Percentiles rank a stretch among this genome's conserved stretches.
These are phyloP conservation scores for Trypanosoma caninum DNA, from an alignment of 208 protist genomes.

Conservation along the genomic window DNA sequence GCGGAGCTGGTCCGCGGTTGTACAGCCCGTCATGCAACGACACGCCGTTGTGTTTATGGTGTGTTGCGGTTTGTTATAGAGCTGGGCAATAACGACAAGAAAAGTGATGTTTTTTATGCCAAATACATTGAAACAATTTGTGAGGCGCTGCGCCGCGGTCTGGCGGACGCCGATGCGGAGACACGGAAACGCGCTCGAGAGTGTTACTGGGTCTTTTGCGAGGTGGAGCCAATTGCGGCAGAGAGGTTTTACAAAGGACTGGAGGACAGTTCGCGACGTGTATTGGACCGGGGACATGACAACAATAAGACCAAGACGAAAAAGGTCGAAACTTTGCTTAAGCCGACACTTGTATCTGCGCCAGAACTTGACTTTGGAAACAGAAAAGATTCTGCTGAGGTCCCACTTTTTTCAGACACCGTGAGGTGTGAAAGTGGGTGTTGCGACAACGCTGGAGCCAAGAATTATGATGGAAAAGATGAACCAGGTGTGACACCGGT, in stretches of 20 bases:
- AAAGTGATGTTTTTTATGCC: constrained; percentile 23
- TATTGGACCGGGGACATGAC: constrained; percentile 22
- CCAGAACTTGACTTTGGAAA: not conserved
- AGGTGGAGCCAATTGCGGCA: constrained; percentile 41
- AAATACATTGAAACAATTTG: constrained; percentile 34
- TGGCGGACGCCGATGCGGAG: constrained; percentile 43
- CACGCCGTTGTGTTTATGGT: constrained; percentile 35
- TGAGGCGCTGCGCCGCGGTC: constrained; percentile 30
- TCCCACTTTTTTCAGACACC: too few species aligned
- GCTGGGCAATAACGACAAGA: constrained; percentile 35
- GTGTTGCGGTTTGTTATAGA: constrained; percentile 39
- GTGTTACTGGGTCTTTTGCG: constrained; percentile 46
- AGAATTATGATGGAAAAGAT: not conserved
- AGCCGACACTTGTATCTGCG: constrained; percentile 12
- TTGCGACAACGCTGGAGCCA: not conserved
- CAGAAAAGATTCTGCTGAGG: too few species aligned
- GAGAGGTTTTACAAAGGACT: constrained; percentile 27
- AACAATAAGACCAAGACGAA: not conserved
- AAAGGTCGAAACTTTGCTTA: not conserved
- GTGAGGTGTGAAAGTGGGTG: not conserved
- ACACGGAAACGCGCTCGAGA: constrained; percentile 32
- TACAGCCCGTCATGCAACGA: constrained; percentile 28
- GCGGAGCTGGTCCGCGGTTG: constrained; percentile 37
- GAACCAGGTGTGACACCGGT: not conserved
- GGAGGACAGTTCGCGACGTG: constrained; percentile 20